These are phyloP conservation scores for Pelagophyceae sp. DNA, from an alignment of 352 stramenopile genomes.

Conservation along the genomic window DNA sequence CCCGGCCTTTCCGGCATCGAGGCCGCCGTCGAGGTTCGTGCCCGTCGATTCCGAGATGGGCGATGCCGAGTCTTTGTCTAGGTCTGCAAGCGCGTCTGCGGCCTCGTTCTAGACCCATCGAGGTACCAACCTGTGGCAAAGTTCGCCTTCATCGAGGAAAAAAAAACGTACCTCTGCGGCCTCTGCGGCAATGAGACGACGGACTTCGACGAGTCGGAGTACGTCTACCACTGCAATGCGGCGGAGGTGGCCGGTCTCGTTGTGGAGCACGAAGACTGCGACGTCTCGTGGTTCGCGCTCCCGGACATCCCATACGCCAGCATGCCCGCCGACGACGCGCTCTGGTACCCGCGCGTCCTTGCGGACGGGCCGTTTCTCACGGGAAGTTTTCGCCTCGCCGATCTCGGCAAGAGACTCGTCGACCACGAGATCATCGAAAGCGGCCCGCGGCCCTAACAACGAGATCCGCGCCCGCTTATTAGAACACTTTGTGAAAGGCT, in stretches of 20 bases:
- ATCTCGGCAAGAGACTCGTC: too few relatives aligned
- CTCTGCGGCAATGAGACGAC: not conserved
- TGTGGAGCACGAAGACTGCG: not conserved
- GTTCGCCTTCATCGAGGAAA: not conserved
- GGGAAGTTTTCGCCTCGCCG: too few relatives aligned
- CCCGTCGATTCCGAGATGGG: too few relatives aligned
- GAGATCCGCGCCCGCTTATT: too few relatives aligned
- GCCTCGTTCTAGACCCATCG: not conserved
- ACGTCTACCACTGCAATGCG: not conserved
- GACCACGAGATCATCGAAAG: too few relatives aligned
- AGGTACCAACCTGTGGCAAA: not conserved
- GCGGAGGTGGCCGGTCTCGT: not conserved
- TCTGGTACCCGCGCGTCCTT: not conserved
- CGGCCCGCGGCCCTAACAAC: too few relatives aligned
- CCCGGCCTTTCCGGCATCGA: too few relatives aligned
- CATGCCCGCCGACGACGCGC: not conserved
- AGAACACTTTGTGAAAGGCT: too few relatives aligned
- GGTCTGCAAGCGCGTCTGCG: not conserved
- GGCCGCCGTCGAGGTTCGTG: not conserved
- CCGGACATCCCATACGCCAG: not conserved
- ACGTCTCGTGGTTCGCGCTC: not conserved
- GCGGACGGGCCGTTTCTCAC: too few relatives aligned
- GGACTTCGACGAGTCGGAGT: not conserved
- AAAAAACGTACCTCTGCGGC: not conserved
- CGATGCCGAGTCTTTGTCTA: too few relatives aligned